Evolutionary conservation across 768 basidiomycete species (phyloP).

Genomic region (Russula sp.): DNA sequence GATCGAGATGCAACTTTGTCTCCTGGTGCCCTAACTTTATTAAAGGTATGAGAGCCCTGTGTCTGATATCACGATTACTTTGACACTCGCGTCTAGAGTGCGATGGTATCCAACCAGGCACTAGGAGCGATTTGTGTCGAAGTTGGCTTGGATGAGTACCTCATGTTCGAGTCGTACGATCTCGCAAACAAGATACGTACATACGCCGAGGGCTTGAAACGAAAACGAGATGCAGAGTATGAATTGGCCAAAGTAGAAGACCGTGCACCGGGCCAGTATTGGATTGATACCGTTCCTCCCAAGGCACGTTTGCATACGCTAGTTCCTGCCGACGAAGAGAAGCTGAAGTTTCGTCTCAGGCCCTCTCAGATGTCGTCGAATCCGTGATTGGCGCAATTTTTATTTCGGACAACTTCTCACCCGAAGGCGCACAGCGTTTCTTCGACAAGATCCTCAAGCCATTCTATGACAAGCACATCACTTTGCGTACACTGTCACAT

Average conservation of each 20-base stretch:
- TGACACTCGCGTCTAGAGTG: conserved; percentile 42
- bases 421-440: conserved; percentile 53
- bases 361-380: conserved; percentile 74
- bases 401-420: conserved; percentile 66
- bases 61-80: background rate
- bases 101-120: conserved; percentile 80
- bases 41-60: conserved; percentile 48
- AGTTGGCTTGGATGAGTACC: conserved; percentile 55
- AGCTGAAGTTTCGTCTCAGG: conserved; percentile 36
- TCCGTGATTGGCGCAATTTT: conserved; percentile 74
- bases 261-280: conserved; percentile 60
- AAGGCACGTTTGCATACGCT: conserved; percentile 44
- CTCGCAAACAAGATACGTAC: conserved; percentile 45
- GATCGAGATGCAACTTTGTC: conserved; percentile 54
- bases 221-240: conserved; percentile 44
- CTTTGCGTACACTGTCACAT: conserved; percentile 62
- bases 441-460: conserved; percentile 67
- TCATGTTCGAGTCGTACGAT: conserved; percentile 51
- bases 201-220: conserved; percentile 47
- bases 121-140: conserved; percentile 72
- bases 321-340: background rate
- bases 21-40: conserved; percentile 70
- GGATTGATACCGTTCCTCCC: conserved; percentile 70
- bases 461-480: conserved; percentile 73
- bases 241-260: conserved; percentile 42